Evolutionary conservation across 768 basidiomycete genomes (phyloP).

Genomic region (Podaxis mareebaensis): DNA sequence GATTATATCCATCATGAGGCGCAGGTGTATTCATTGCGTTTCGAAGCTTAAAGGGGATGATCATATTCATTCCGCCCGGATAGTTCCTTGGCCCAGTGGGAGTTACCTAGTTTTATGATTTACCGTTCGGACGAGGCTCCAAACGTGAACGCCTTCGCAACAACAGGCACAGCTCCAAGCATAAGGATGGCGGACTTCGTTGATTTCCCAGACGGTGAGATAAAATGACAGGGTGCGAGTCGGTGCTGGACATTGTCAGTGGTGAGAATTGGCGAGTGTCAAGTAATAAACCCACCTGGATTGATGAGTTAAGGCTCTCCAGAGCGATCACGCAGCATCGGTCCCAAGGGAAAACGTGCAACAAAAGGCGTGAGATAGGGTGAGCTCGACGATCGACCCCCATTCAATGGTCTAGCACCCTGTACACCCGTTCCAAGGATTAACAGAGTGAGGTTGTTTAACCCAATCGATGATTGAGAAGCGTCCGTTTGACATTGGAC

Average conservation of each 20-base stretch:
- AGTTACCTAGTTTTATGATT: conserved; percentile 3
- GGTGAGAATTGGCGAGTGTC: background rate
- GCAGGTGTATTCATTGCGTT: background rate
- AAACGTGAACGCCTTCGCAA: background rate
- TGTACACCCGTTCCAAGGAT: too few species aligned
- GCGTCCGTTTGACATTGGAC: background rate
- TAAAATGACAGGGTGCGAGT: conserved; percentile 8
- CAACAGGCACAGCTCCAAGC: background rate
- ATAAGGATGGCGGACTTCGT: background rate
- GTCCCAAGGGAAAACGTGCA: background rate
- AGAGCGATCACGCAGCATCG: background rate
- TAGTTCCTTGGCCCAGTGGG: background rate
- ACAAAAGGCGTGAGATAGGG: background rate
- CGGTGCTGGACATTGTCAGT: conserved; percentile 2
- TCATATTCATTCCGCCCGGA: background rate
- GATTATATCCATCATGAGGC: background rate
- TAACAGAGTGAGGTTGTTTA: background rate
- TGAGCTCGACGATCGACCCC: background rate
- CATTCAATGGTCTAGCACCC: too few species aligned
- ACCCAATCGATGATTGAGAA: background rate
- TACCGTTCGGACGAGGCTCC: conserved; percentile 8
- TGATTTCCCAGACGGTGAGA: background rate
- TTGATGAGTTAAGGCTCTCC: background rate
- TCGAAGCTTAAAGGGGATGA: background rate
- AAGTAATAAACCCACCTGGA: conserved; percentile 4